Conservation (phyloP, 202 grass and related monocot species). For the Carex sylvatica region DNA sequence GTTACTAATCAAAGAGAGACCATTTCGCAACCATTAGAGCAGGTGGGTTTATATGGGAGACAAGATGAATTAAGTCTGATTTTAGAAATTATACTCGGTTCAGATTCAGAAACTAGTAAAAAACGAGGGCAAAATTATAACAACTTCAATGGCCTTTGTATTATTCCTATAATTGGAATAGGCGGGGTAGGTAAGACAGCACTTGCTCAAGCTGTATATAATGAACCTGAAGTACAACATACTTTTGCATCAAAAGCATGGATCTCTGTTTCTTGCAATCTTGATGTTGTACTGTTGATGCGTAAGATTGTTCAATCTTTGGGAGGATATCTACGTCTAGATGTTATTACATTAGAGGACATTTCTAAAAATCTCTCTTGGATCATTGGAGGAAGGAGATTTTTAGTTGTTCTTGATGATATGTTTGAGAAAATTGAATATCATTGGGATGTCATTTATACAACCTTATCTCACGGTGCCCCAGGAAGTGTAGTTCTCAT, state of each 20-base stretch:
- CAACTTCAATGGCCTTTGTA: neutral
- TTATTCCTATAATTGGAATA: slow-evolving; percentile 41
- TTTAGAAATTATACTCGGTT: neutral
- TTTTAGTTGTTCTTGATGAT: slow-evolving; percentile 56
- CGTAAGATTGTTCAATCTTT: slow-evolving; percentile 24
- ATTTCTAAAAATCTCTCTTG: neutral
- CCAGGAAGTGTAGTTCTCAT: slow-evolving; percentile 50
- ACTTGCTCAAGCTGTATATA: neutral
- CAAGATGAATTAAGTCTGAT: neutral
- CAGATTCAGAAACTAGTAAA: neutral
- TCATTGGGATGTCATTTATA: slow-evolving; percentile 33
- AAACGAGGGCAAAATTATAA: neutral
- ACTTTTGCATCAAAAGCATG: slow-evolving; percentile 40
- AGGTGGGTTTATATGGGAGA: neutral
- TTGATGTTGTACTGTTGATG: neutral
- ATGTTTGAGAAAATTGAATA: slow-evolving; percentile 4
- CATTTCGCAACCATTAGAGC: neutral
- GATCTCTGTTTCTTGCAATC: slow-evolving; percentile 32
- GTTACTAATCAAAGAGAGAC: neutral
- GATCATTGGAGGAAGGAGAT: slow-evolving; percentile 16
- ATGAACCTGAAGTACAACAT: neutral
- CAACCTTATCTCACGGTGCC: slow-evolving; percentile 7
- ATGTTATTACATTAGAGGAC: neutral
- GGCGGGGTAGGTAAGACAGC: slow-evolving; percentile 8
- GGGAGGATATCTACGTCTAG: neutral